Conservation (phyloP, 495 filamentous ascomycete species). For the Penicillium longicatenatum region DNA sequence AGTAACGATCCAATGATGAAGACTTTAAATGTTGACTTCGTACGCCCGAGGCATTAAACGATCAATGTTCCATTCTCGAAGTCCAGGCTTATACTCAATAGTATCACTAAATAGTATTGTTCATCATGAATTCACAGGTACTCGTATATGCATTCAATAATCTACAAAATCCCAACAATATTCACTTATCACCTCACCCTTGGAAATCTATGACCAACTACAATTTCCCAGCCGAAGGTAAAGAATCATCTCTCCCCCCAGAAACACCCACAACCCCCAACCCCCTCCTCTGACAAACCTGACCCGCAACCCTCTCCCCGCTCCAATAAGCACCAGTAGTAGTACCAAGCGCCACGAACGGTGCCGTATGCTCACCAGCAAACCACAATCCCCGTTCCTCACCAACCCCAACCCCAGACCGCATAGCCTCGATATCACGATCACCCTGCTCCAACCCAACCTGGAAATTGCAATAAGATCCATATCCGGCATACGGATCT, state of each 20-base stretch:
- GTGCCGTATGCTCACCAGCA: slow-evolving; percentile 92
- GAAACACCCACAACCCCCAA: slow-evolving; percentile 30
- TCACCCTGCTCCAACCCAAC: slow-evolving; percentile 69
- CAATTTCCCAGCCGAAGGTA: slow-evolving; percentile 32
- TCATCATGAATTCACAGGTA: no score
- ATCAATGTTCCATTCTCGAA: no score
- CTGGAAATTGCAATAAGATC: slow-evolving; percentile 92
- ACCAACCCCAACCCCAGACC: slow-evolving; percentile 57
- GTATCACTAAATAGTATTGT: neutral
- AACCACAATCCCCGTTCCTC: slow-evolving; percentile 78
- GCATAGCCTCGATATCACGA: slow-evolving; percentile 70
- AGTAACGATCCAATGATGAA: slow-evolving; percentile 21
- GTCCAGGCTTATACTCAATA: neutral
- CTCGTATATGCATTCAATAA: neutral
- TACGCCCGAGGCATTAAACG: no score
- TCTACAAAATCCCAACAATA: no score
- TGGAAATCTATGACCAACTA: neutral
- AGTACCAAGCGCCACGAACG: slow-evolving; percentile 85
- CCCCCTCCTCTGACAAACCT: slow-evolving; percentile 52
- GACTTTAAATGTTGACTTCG: neutral
- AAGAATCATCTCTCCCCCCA: slow-evolving; percentile 36
- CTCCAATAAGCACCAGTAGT: slow-evolving; percentile 92
- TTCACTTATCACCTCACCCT: neutral
- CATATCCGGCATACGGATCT: slow-evolving; percentile 83
- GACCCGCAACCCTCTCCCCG: slow-evolving; percentile 74